A percentile compares a stretch with the other conserved stretches of the same genome.
These are phyloP conservation scores for Globisporangium yorkense DNA, from an alignment of 352 stramenopile genomes.

Conservation along the genomic window DNA sequence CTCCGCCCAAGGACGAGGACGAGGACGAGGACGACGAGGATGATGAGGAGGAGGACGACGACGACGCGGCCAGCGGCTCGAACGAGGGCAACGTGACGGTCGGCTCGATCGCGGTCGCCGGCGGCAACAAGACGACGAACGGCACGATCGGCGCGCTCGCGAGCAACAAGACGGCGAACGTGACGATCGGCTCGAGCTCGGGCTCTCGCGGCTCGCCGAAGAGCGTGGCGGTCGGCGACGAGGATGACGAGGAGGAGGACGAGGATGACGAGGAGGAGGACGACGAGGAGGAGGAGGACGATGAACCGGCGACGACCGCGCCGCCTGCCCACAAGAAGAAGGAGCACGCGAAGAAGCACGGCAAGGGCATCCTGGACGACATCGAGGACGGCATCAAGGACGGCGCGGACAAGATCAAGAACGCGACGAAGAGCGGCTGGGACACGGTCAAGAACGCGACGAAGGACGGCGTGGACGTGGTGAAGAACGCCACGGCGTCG, in stretches of 20 bases:
- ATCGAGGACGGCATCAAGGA: neutral
- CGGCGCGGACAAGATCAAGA: slow-evolving; percentile 1
- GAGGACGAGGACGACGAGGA: neutral
- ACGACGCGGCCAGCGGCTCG: neutral
- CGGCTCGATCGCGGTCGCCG: neutral
- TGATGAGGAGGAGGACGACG: neutral
- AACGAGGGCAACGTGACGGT: neutral
- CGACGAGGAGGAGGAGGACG: slow-evolving; percentile 18
- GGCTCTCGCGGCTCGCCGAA: neutral
- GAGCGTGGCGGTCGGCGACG: neutral
- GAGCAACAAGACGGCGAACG: neutral
- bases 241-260: slow-evolving; percentile 1
- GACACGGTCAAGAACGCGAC: slow-evolving; percentile 2
- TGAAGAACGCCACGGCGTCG: slow-evolving; percentile 4
- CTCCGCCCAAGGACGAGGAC: slow-evolving; percentile 1
- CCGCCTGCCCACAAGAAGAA: slow-evolving; percentile 6
- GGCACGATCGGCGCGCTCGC: slow-evolving; percentile 11
- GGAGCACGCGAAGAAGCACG: slow-evolving; percentile 6
- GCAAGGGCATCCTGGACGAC: slow-evolving; percentile 12
- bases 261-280: slow-evolving; percentile 10
- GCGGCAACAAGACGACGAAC: slow-evolving; percentile 8
- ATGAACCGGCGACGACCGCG: neutral
- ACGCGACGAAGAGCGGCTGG: slow-evolving; percentile 1
- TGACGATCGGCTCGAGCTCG: neutral
- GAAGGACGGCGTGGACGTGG: neutral